These are phyloP conservation scores for Pseudotulostoma volvatum DNA, from an alignment of 495 filamentous ascomycete species.

Conservation along the genomic window DNA sequence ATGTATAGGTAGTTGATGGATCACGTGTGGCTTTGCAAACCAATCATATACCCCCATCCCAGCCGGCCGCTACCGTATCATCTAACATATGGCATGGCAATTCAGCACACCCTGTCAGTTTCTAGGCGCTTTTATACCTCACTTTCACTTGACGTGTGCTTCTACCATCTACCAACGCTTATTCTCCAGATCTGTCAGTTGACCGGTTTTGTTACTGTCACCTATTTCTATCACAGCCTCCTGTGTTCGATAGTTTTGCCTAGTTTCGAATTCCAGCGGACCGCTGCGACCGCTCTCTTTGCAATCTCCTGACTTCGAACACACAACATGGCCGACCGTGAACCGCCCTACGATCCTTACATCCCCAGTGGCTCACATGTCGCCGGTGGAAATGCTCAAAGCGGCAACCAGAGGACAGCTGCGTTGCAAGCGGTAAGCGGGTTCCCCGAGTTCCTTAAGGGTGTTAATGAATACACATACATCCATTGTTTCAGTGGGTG, in stretches of 20 bases:
- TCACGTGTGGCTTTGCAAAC: too few species aligned
- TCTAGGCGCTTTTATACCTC: constrained; percentile 12
- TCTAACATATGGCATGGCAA: too few species aligned
- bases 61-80: too few species aligned
- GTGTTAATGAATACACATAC: too few species aligned
- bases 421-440: constrained; percentile 67
- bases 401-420: constrained; percentile 48
- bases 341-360: constrained; percentile 81
- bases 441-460: too few species aligned
- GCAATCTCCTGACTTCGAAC: constrained; percentile 9
- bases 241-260: constrained; percentile 3
- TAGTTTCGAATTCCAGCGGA: neutral
- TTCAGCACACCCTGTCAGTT: constrained; percentile 24
- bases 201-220: too few species aligned
- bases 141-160: constrained; percentile 1
- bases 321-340: constrained; percentile 49
- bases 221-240: too few species aligned
- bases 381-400: constrained; percentile 36
- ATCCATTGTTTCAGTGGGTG: too few species aligned
- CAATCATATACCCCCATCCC: too few species aligned
- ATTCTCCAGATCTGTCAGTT: too few species aligned
- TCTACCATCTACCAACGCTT: too few species aligned
- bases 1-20: too few species aligned
- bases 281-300: neutral
- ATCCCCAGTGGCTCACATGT: constrained; percentile 48